Evolutionary conservation across 805 yeast species (phyloP), one percentile per base, ranked within the genome.

Genomic region (Diddensiella caesifluorescens): DNA sequence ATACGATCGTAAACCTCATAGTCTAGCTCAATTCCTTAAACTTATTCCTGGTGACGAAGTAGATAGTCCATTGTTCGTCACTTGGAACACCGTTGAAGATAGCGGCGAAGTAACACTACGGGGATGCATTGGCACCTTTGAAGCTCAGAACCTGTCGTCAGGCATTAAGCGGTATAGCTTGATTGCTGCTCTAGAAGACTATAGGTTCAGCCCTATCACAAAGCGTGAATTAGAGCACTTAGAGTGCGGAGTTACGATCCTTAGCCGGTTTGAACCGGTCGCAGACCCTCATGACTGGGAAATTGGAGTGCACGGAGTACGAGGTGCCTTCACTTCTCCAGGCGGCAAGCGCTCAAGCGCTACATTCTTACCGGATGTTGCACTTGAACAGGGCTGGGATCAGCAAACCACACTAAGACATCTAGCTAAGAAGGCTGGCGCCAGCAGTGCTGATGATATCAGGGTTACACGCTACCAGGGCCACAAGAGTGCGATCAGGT

Each of bases 101-200:
- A 34, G 44, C 5, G 57, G 46, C 6, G 55, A 61, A 1, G 57
- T 62, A 20, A 63, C 66, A 10, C 65, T 90, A 36, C 68, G 97
- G 32, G 98, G 98, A 0, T 90, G 98, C 57, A 92, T 90, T 41
- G 98, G 98, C 1, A 89, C 95, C 0, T 92, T 92, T 59, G 65
- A 70, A 15, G 63, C 73, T 12, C 59, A 73, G 42, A 68, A 72
- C 0, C 51, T 84, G 2, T 78, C 71, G 13, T 38, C 55, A 1
- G 95, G 92, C 0, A 70, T 88, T 3, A 59, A 65, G 18, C 68
- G 70, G 28, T 90, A 80, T 56, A 70, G 95, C 0, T 40, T 81
- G 13, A 63, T 71, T 27, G 79, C 89, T 2, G 95, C 95, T 0
- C 63, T 87, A 5, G 76, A 84, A 39, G 98, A 92, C 54, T 59